Evolutionary conservation across 2,329 filamentous ascomycete genomes (phyloP).

Genomic region (Scleromitrula shiraiana): DNA sequence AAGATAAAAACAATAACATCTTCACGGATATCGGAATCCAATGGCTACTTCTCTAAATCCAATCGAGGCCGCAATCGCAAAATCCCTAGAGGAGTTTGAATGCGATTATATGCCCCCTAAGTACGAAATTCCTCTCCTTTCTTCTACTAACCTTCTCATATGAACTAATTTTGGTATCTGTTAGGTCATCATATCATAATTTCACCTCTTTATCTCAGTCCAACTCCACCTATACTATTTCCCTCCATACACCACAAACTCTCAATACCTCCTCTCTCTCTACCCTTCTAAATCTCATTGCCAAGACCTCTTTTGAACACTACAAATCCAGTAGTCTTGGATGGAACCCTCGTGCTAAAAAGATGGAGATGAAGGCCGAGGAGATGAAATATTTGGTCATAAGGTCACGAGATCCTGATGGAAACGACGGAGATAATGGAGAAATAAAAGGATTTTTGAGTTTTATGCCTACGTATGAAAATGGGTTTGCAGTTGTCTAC

Average conservation of each 20-base stretch:
- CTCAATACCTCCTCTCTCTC: constrained; percentile 39
- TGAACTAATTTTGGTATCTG: constrained; percentile 6
- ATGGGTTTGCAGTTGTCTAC: constrained; percentile 59
- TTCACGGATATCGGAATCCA: too few relatives aligned
- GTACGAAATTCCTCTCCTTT: not conserved
- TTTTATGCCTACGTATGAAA: constrained; percentile 66
- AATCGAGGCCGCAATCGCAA: constrained; percentile 42
- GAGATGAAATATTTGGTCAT: constrained; percentile 64
- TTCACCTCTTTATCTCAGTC: not conserved
- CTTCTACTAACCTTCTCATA: not conserved
- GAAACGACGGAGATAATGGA: constrained; percentile 16
- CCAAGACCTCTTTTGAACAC: constrained; percentile 53
- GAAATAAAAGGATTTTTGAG: constrained; percentile 50
- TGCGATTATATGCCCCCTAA: constrained; percentile 39
- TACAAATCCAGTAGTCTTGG: constrained; percentile 55
- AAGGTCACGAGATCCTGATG: constrained; percentile 22
- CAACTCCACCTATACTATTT: constrained; percentile 35
- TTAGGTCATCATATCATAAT: constrained; percentile 10
- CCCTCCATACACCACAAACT: constrained; percentile 34
- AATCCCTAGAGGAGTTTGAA: constrained; percentile 41
- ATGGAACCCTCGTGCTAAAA: constrained; percentile 57
- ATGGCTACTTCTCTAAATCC: too few relatives aligned
- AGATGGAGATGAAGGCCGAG: constrained; percentile 57
- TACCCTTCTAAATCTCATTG: constrained; percentile 49
- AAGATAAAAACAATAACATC: too few relatives aligned